Evolutionary conservation across 352 stramenopile genomes (phyloP).

Genomic region (Blastocystis sp.): DNA sequence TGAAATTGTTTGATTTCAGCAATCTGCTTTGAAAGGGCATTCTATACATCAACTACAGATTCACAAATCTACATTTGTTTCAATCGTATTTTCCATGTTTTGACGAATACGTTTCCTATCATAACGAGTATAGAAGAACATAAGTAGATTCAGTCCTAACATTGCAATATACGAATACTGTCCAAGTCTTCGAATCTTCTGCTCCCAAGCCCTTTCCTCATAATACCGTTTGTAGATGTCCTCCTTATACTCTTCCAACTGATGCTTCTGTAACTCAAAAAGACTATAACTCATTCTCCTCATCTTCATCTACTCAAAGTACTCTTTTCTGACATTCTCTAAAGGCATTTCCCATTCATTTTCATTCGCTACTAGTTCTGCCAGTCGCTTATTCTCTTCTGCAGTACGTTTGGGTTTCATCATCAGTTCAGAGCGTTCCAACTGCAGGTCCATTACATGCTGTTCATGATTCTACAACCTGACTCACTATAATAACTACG

Average conservation of each 20-base stretch:
- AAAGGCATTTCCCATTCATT: constrained; percentile 48
- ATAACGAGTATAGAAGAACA: constrained; percentile 39
- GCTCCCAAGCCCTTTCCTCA: constrained; percentile 48
- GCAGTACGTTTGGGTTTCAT: constrained; percentile 32
- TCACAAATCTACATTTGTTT: constrained; percentile 1
- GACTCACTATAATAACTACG: neutral
- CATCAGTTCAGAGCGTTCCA: constrained; percentile 39
- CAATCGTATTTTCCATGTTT: constrained; percentile 46
- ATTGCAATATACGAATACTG: constrained; percentile 59
- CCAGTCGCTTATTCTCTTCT: constrained; percentile 40
- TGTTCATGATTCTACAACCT: constrained; percentile 19
- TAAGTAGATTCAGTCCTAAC: constrained; percentile 31
- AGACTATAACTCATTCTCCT: neutral
- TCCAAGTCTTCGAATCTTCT: constrained; percentile 50
- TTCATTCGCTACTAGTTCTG: constrained; percentile 49
- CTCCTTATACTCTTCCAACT: constrained; percentile 58
- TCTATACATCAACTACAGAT: neutral
- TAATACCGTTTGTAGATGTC: constrained; percentile 62
- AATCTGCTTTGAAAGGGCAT: constrained; percentile 9
- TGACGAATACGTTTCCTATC: constrained; percentile 36
- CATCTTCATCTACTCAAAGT: neutral
- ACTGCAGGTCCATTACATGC: constrained; percentile 45
- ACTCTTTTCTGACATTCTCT: constrained; percentile 29
- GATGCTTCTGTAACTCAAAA: constrained; percentile 43
- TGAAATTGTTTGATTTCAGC: neutral